Percentiles rank a stretch among this genome's conserved stretches.
Evolutionary conservation across 768 basidiomycete species (phyloP).

Genomic region (Pluteus cervinus): DNA sequence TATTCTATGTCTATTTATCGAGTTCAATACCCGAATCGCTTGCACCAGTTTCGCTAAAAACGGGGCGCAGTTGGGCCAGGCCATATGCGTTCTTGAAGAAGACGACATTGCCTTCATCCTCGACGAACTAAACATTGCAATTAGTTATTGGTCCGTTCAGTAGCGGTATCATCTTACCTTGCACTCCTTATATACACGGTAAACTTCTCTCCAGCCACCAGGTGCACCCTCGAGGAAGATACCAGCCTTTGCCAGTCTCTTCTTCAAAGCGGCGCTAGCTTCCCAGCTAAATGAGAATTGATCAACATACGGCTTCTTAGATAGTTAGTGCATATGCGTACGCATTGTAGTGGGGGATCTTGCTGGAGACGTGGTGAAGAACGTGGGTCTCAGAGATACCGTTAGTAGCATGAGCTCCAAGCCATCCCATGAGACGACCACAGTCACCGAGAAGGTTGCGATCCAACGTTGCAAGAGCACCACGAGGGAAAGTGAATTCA

Average conservation of each 20-base stretch:
- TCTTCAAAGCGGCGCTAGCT: slow-evolving; percentile 79
- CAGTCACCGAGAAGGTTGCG: slow-evolving; percentile 74
- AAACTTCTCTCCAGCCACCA: slow-evolving; percentile 75
- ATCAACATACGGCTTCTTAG: background rate
- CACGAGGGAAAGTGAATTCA: slow-evolving; percentile 91
- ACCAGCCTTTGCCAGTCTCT: slow-evolving; percentile 58
- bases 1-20: slow-evolving; percentile 30
- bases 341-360: slow-evolving; percentile 94
- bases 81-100: slow-evolving; percentile 90
- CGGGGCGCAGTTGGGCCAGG: slow-evolving; percentile 62
- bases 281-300: slow-evolving; percentile 59
- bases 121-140: slow-evolving; percentile 59
- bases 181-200: slow-evolving; percentile 75
- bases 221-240: slow-evolving; percentile 65
- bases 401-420: slow-evolving; percentile 81
- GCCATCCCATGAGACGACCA: slow-evolving; percentile 75
- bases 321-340: slow-evolving; percentile 23
- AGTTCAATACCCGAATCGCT: slow-evolving; percentile 52
- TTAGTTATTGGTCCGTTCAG: background rate
- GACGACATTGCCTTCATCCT: slow-evolving; percentile 86
- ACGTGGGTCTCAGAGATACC: slow-evolving; percentile 96
- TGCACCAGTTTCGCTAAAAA: slow-evolving; percentile 52
- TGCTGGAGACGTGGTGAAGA: slow-evolving; percentile 86
- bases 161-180: slow-evolving; percentile 36
- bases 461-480: slow-evolving; percentile 89